Evolutionary conservation across 257 asterid species (phyloP).

Genomic region (Ehretia macrophylla): DNA sequence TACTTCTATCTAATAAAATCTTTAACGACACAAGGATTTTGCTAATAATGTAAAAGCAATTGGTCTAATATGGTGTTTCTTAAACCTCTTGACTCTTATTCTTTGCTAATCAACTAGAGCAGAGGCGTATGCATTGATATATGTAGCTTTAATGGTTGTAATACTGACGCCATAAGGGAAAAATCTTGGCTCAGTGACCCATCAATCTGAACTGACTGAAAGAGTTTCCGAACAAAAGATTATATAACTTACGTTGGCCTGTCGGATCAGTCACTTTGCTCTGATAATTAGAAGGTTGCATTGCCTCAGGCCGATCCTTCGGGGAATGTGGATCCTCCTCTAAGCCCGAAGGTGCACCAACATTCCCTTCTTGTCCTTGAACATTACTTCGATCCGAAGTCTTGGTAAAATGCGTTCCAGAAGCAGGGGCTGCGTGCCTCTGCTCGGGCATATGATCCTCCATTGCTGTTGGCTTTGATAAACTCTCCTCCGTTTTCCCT

Average conservation of each 20-base stretch:
- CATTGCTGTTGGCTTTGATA: conserved; percentile 10
- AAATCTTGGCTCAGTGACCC: too few species aligned
- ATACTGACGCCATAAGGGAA: too few species aligned
- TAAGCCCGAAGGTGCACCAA: conserved; percentile 12
- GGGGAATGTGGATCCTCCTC: conserved; percentile 47
- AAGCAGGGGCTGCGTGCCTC: background rate
- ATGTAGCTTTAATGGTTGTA: too few species aligned
- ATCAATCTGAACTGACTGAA: too few species aligned
- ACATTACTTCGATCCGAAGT: background rate
- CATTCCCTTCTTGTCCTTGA: conserved; percentile 1
- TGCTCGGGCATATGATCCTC: conserved; percentile 18
- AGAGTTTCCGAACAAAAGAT: too few species aligned
- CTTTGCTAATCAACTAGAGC: too few species aligned
- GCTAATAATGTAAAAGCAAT: too few species aligned
- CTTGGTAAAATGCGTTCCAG: background rate
- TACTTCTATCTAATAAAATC: background rate
- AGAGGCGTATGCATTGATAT: too few species aligned
- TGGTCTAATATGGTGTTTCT: too few species aligned
- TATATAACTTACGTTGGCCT: conserved; percentile 24
- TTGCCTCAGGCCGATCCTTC: background rate
- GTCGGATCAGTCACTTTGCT: conserved; percentile 59
- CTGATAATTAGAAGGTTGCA: conserved; percentile 39
- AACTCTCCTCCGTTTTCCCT: background rate
- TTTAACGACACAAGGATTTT: background rate
- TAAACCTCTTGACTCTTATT: too few species aligned